A percentile compares a stretch with the other conserved stretches of the same genome.
These are phyloP conservation scores for Zanthoxylum bungeanum DNA, from an alignment of 345 rosid genomes.

Conservation along the genomic window DNA sequence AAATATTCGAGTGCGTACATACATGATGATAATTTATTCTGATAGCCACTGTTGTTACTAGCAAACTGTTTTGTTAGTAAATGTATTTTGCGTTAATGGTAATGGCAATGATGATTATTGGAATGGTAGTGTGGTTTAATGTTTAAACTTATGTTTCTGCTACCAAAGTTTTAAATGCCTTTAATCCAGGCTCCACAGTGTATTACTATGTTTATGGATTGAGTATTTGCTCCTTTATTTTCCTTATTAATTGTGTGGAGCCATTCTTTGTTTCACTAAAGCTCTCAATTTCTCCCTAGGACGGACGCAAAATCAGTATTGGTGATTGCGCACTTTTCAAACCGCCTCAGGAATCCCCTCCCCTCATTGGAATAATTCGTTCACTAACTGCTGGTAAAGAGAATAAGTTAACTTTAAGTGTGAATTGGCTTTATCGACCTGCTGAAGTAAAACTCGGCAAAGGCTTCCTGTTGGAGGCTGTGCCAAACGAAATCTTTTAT, in stretches of 20 bases:
- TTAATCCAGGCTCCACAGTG: background rate
- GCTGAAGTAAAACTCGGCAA: constrained; percentile 84
- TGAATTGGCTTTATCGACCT: constrained; percentile 90
- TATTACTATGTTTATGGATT: background rate
- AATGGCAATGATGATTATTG: no score
- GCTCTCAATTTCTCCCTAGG: constrained; percentile 33
- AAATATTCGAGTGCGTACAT: no score
- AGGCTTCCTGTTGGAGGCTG: constrained; percentile 73
- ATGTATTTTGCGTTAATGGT: background rate
- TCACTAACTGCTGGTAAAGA: constrained; percentile 48
- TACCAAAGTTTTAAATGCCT: background rate
- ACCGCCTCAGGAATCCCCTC: constrained; percentile 78
- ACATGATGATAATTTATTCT: no score
- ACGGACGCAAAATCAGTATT: constrained; percentile 73
- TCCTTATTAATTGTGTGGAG: background rate
- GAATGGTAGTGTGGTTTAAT: background rate
- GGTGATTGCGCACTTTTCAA: constrained; percentile 96
- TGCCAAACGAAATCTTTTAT: constrained; percentile 90
- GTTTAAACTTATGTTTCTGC: background rate
- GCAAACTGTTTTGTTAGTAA: background rate
- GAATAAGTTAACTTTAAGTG: constrained; percentile 49
- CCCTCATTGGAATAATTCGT: constrained; percentile 84
- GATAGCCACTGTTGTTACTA: background rate
- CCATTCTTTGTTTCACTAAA: constrained; percentile 1
- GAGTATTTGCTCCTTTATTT: background rate